Conservation (phyloP, 2,329 filamentous ascomycete genomes). For the Aspergillus transmontanensis region DNA sequence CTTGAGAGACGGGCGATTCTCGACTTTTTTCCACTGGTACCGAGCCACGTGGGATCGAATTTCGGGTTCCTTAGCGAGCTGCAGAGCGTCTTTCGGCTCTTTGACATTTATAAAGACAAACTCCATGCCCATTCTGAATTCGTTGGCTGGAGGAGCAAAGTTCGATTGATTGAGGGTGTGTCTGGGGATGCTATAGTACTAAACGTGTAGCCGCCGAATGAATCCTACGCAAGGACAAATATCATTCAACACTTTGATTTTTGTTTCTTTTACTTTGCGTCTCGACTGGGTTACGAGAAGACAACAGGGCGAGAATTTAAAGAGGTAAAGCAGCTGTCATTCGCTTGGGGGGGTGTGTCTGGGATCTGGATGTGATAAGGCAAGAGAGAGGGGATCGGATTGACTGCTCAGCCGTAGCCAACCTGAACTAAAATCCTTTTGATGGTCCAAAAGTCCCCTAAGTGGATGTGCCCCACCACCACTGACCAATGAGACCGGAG, state of each 20-base stretch:
- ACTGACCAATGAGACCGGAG: not conserved
- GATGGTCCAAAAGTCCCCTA: not conserved
- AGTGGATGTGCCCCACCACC: not conserved
- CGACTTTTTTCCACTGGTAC: conserved; percentile 25
- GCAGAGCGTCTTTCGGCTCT: conserved; percentile 27
- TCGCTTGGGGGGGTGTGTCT: not conserved
- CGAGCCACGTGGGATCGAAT: conserved; percentile 31
- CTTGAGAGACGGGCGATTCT: not conserved
- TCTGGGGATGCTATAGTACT: not conserved
- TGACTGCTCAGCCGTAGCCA: not conserved
- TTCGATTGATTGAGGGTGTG: not conserved
- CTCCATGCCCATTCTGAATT: conserved; percentile 13
- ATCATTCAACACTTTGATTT: not conserved
- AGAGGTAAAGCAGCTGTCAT: not conserved
- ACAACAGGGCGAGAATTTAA: not conserved
- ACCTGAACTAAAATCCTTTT: not conserved
- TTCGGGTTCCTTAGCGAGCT: conserved; percentile 25
- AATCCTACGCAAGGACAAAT: not conserved
- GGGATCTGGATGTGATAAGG: not conserved
- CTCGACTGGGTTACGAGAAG: not conserved
- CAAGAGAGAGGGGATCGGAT: not conserved
- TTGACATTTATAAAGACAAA: conserved; percentile 31
- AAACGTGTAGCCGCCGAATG: not conserved
- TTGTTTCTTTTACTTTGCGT: not conserved
- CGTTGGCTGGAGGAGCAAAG: not conserved